These are phyloP conservation scores for Porpolomopsis calyptriformis DNA, from an alignment of 768 basidiomycete species.

Conservation along the genomic window DNA sequence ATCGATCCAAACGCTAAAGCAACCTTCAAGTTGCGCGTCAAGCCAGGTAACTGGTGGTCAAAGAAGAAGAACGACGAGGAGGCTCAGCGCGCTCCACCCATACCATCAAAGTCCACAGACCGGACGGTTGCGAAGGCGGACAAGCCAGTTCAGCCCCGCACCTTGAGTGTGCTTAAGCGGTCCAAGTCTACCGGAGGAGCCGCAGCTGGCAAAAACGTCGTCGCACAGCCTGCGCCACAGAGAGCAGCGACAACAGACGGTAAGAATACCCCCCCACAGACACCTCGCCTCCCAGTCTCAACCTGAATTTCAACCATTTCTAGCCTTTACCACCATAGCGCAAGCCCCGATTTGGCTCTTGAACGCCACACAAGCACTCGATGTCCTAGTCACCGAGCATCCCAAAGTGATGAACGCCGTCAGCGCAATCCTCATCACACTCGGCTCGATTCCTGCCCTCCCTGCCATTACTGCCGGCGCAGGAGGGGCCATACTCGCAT, in stretches of 20 bases:
- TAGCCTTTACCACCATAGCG: conserved; percentile 35
- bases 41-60: conserved; percentile 38
- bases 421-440: conserved; percentile 70
- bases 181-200: neutral
- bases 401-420: conserved; percentile 63
- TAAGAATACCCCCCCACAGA: neutral
- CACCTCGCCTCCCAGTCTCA: too few species aligned
- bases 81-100: conserved; percentile 4
- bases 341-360: conserved; percentile 69
- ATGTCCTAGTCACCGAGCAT: conserved; percentile 64
- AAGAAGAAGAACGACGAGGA: conserved; percentile 7
- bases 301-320: too few species aligned
- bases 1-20: conserved; percentile 52
- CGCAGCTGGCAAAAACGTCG: conserved; percentile 6
- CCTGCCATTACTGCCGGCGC: conserved; percentile 60
- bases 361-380: conserved; percentile 66
- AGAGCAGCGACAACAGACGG: neutral
- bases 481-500: conserved; percentile 63
- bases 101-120: neutral
- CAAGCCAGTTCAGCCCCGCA: neutral
- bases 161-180: neutral
- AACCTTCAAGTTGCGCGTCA: conserved; percentile 47
- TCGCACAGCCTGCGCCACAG: conserved; percentile 11
- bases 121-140: neutral
- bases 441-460: conserved; percentile 62